Base-by-base conservation (phyloP, 371 early-diverging fungal genomes). In the Apophysomyces variabilis region DNA sequence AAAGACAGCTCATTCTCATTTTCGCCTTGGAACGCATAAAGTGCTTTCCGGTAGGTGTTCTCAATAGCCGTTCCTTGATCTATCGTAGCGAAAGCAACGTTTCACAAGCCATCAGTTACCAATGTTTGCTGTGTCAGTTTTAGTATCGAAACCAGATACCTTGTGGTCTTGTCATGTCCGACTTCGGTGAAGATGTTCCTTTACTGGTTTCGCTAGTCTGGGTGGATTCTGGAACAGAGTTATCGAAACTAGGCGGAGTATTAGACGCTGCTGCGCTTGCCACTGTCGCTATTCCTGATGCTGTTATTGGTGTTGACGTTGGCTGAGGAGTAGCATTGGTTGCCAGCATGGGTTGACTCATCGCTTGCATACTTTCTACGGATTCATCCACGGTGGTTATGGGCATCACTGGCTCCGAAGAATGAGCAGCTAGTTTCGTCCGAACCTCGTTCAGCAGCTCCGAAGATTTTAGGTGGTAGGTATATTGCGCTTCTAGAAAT, bases 11-110 rank as follows among this genome's bases (percentile, higher is more conserved):
- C 94, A 16, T 90, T 92, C 7, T 71, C 67, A 13, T 78, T 87
- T 39, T 83, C 79, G 5, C 87, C 89, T n/a, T 83, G 81, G 75
- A 92, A 94, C 44, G 82, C 82, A 74, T 85, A 94, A 18, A 90
- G 43, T 0, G 92, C 88, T 21, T 78, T 80, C 11, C 86, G 85
- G 32, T 76, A 75, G 46, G 78, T 78, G 32, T 73, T 78, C 6
- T 64, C 44, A 4, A 38, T 57, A 16, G 39, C 43, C 5, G 18
- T 26, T n/a, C 56, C 64, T 35, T 32, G 12, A 9, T 11, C 58
- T 58, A 38, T 11, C 11, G 1, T 9, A 47, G 5, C 9, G 43
- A 43, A 43, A 12, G 6, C 3, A 50, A 18, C 6, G 7, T 50
- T 50, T 21, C 4, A 9, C 21, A 9, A 21, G 8, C 9, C 54